Evolutionary conservation across 176 grass and related monocot species (phyloP).

Genomic region (Zea luxurians): DNA sequence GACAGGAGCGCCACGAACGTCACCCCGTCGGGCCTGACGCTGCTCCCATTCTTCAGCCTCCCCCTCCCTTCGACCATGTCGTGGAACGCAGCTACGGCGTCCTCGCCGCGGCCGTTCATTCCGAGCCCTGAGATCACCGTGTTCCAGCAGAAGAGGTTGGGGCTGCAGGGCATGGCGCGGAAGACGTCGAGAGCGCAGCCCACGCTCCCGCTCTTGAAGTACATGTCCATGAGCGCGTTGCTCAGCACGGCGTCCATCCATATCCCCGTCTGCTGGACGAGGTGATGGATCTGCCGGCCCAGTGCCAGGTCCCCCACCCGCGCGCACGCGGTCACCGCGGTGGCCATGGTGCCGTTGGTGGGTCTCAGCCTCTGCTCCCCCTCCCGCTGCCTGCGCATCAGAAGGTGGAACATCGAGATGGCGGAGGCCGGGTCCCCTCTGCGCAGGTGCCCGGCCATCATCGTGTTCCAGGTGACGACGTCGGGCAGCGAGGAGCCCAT

Average conservation of each 20-base stretch:
- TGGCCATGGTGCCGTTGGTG: conserved; percentile 46
- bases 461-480: conserved; percentile 49
- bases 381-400: neutral
- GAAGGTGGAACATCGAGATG: conserved; percentile 32
- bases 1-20: conserved; percentile 61
- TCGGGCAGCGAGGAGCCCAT: conserved; percentile 29
- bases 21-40: conserved; percentile 31
- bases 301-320: conserved; percentile 44
- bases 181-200: conserved; percentile 38
- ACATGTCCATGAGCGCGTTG: conserved; percentile 59
- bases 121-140: conserved; percentile 50
- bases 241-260: conserved; percentile 29
- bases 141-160: conserved; percentile 62
- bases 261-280: neutral
- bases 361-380: conserved; percentile 11
- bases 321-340: conserved; percentile 39
- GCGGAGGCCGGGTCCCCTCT: neutral
- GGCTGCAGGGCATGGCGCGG: neutral
- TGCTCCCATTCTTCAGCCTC: neutral
- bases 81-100: conserved; percentile 33
- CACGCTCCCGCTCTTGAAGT: conserved; percentile 56
- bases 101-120: conserved; percentile 51
- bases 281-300: conserved; percentile 37
- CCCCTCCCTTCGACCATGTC: conserved; percentile 28
- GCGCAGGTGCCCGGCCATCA: conserved; percentile 51